phyloP scores from a whole-genome alignment of 2,329 filamentous ascomycete species.

The Escovopsis sp. region DNA sequence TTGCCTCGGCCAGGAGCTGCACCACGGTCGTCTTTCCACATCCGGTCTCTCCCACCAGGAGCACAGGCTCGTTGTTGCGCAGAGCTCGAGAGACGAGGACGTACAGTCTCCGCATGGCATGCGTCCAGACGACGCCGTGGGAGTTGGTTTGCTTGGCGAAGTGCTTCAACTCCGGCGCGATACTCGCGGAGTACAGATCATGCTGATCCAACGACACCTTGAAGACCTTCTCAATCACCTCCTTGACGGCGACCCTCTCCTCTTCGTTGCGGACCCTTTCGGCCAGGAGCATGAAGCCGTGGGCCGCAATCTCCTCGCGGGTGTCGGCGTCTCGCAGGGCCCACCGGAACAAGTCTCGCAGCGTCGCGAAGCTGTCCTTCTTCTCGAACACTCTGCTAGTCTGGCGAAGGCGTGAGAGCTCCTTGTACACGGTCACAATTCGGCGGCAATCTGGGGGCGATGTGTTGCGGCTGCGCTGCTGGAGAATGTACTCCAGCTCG shows the following conservation, averaged over 20 bases:
- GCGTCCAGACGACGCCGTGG: slow-evolving; percentile 78
- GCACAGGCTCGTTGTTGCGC: slow-evolving; percentile 78
- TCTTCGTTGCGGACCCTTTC: slow-evolving; percentile 87
- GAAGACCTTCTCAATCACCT: slow-evolving; percentile 80
- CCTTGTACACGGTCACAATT: slow-evolving; percentile 88
- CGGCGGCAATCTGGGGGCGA: slow-evolving; percentile 80
- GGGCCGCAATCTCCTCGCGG: slow-evolving; percentile 73
- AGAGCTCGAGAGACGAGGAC: slow-evolving; percentile 78
- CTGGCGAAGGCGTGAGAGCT: slow-evolving; percentile 78
- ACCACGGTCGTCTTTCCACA: slow-evolving; percentile 97
- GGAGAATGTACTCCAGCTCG: slow-evolving; percentile 81
- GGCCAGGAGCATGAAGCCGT: slow-evolving; percentile 91
- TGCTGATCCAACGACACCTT: slow-evolving; percentile 66
- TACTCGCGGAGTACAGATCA: slow-evolving; percentile 51
- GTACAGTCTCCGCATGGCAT: slow-evolving; percentile 83
- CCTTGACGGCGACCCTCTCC: slow-evolving; percentile 71
- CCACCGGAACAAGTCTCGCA: slow-evolving; percentile 94
- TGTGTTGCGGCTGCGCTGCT: slow-evolving; percentile 70
- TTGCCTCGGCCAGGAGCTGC: slow-evolving; percentile 74
- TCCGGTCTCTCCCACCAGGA: slow-evolving; percentile 91
- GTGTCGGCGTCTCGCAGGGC: slow-evolving; percentile 72
- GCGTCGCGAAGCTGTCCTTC: slow-evolving; percentile 90
- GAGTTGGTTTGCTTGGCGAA: slow-evolving; percentile 30
- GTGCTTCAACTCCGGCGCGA: slow-evolving; percentile 39
- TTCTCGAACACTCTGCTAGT: slow-evolving; percentile 88